Base-by-base conservation (phyloP, 2,329 filamentous ascomycete genomes). In the Nemania sp. region DNA sequence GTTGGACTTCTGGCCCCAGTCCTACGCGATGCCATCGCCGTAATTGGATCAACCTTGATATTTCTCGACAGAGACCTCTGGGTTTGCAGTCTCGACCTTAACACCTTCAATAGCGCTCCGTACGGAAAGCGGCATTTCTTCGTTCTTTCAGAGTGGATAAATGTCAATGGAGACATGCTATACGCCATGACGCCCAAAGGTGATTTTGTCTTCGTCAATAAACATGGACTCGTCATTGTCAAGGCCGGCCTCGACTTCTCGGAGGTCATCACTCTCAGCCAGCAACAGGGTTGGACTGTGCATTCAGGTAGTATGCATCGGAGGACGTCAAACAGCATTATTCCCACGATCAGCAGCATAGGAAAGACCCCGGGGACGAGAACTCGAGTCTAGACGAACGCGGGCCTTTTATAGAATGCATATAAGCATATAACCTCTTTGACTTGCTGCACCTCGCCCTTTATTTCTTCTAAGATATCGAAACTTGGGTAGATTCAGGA, bases 61-160 rank as follows among this genome's bases (percentile, higher is more conserved):
- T 63, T 65, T 40, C 25, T 65, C 12, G 60, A 63, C 21, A 56
- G 21, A 59, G 57, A 65, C 47, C 32, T 65, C 5, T 65, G 63
- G 63, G 47, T 65, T 42, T 65, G 60, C 53, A 65, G 60, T 47
- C 54, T 65, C 47, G 60, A 65, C 40, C 20, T 65, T 20, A 63
- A 39, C 20, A 60, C 60, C 34, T 63, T 65, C 18, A 57, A 58
- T 34, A 45, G 47, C 18, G 63, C 59, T 35, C 56, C 63, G 13
- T 65, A 60, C 45, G 56, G 56, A 29, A 65, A 65, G 37, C 60
- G 63, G 18, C 60, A 65, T 46, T 65, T 65, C 57, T 65, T 65
- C 46, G 52, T 65, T 43, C 59, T 60, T 40, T 63, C 63, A 17
- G 63, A 63, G 40, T 65, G 63, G 63, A 20, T 60, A 25, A 59